Evolutionary conservation across 192 early-diverging fungal genomes (phyloP).

Genomic region (Rhizoclosmatium sp.): DNA sequence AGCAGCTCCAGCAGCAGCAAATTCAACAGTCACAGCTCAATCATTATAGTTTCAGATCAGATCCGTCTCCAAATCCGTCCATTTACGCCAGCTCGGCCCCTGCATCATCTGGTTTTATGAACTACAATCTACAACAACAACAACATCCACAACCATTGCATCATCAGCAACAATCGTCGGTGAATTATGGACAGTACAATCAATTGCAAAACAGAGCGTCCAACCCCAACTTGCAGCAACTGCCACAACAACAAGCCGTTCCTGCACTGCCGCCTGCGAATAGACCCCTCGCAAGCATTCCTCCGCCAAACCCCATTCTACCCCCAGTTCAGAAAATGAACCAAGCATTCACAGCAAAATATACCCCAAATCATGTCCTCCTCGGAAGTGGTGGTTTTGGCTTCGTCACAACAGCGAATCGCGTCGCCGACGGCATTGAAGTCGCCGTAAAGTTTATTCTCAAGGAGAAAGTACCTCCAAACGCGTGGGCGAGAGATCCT

Average conservation of each 20-base stretch:
- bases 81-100: constrained; percentile 30
- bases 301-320: constrained; percentile 2
- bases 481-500: constrained; percentile 53
- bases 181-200: too few relatives aligned
- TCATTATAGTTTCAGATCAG: not conserved
- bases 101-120: constrained; percentile 13
- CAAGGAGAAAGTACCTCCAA: constrained; percentile 45
- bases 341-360: constrained; percentile 30
- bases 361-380: constrained; percentile 36
- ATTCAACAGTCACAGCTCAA: not conserved
- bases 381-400: constrained; percentile 75
- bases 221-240: constrained; percentile 4
- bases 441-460: constrained; percentile 82
- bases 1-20: constrained; percentile 20
- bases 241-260: not conserved
- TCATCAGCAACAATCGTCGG: not conserved
- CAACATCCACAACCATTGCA: constrained; percentile 3
- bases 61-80: not conserved
- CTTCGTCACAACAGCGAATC: constrained; percentile 67
- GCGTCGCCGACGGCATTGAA: constrained; percentile 58
- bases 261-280: not conserved
- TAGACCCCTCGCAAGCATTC: constrained; percentile 6
- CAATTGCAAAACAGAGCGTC: not conserved
- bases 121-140: not conserved
- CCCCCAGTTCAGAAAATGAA: constrained; percentile 23